phyloP scores from a whole-genome alignment of 257 asterid genomes.

The Solanum virginianum region DNA sequence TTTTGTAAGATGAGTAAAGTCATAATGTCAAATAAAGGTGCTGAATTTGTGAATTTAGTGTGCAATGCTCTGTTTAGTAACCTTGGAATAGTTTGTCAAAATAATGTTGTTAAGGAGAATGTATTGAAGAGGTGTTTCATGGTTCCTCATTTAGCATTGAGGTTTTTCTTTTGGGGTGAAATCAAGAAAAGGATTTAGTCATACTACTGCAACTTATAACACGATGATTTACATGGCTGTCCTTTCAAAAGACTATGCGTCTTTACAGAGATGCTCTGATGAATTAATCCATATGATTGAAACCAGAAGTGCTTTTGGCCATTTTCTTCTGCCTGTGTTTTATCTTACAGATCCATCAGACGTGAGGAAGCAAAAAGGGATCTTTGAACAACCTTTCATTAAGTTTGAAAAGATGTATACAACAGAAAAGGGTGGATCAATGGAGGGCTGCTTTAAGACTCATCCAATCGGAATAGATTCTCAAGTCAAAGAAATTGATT shows the following conservation, averaged over 20 bases:
- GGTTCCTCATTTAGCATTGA: too few species aligned
- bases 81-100: too few species aligned
- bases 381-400: neutral
- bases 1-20: too few species aligned
- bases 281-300: neutral
- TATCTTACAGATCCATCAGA: conserved; percentile 3
- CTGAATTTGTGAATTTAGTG: too few species aligned
- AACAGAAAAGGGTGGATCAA: neutral
- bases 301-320: neutral
- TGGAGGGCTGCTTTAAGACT: neutral
- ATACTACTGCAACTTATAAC: too few species aligned
- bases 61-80: too few species aligned
- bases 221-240: too few species aligned
- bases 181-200: too few species aligned
- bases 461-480: neutral
- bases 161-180: too few species aligned
- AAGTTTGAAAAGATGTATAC: neutral
- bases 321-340: conserved; percentile 1
- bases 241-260: neutral
- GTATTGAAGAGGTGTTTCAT: too few species aligned
- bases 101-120: too few species aligned
- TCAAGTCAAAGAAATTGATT: neutral
- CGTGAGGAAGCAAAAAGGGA: neutral
- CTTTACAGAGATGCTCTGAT: neutral
- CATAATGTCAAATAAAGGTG: too few species aligned